A percentile compares a stretch with the other conserved stretches of the same genome.
These are phyloP conservation scores for Tulasnella sp. DNA, from an alignment of 768 basidiomycete species.

Conservation along the genomic window DNA sequence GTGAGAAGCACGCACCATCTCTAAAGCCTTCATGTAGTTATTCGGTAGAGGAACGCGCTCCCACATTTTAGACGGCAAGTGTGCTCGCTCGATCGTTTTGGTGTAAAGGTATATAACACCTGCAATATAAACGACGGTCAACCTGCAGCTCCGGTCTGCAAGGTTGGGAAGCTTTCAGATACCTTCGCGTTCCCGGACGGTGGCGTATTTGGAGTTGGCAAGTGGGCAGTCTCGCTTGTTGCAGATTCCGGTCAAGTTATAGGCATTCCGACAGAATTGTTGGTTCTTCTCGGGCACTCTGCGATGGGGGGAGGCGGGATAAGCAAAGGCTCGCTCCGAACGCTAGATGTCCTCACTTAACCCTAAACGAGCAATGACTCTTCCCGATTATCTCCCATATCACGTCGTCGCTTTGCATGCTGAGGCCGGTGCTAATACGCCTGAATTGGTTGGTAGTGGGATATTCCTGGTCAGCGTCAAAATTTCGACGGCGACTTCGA, in stretches of 20 bases:
- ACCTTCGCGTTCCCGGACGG: conserved; percentile 97
- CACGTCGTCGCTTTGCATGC: conserved; percentile 77
- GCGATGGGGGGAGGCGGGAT: conserved; percentile 32
- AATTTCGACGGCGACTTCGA: conserved; percentile 28
- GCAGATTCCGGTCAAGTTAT: conserved; percentile 97
- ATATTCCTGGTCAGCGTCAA: conserved; percentile 24
- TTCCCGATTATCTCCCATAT: conserved; percentile 96
- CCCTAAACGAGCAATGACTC: conserved; percentile 99
- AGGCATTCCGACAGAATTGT: conserved; percentile 98
- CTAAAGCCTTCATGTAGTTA: conserved; percentile 92
- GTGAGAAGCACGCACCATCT: conserved; percentile 67
- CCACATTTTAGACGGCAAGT: conserved; percentile 97
- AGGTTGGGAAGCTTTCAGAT: conserved; percentile 25
- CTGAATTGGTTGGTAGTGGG: conserved; percentile 16
- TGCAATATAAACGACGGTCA: conserved; percentile 40
- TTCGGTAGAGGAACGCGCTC: conserved; percentile 90
- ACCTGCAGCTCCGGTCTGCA: neutral
- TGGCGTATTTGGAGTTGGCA: conserved; percentile 97
- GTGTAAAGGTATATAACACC: conserved; percentile 90
- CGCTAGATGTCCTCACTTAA: conserved; percentile 71
- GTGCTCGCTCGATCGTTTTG: conserved; percentile 97
- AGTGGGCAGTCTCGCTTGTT: conserved; percentile 93
- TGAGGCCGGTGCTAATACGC: conserved; percentile 21
- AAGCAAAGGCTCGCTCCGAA: conserved; percentile 1
- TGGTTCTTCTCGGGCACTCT: conserved; percentile 60